Evolutionary conservation across 495 filamentous ascomycete species (phyloP), one percentile per base, ranked within the genome.

Genomic region (Lophiotrema nucula): DNA sequence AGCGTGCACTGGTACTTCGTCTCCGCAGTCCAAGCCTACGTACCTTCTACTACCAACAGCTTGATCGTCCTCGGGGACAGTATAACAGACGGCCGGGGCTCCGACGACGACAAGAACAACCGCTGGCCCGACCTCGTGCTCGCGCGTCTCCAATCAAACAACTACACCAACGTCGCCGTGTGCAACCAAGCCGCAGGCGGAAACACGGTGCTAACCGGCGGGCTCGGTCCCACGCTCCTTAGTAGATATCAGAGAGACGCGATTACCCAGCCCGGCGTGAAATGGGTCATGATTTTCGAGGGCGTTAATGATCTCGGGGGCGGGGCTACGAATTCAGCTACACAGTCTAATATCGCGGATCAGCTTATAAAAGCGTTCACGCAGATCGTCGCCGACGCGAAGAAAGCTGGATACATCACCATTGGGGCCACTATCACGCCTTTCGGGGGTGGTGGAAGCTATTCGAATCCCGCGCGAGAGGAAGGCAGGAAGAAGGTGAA

Each of bases 111-210:
- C 62, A 69, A 66, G n/a, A 87, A 90, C 57, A 79, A 86, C 59
- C 81, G 84, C 42, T 68, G 87, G 86, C 84, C 86, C 2, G 85
- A 89, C 65, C 71, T 84, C 0, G 72, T 90, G 15, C 71, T 86
- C 15, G 73, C 76, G 11, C 74, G 75, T 10, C 72, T 87, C 71
- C 78, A 81, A 44, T 65, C 73, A 31, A 15, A 23, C 12, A 56
- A 77, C 60, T 67, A 74, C 28, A 79, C 72, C 42, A 62, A 67
- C 19, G 76, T 88, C 31, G 75, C 78, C 3, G 73, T 89, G n/a
- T 71, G 77, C 62, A 90, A 89, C 72, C 83, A 88, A 73, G 85
- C 84, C 16, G 86, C 85, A 0, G 87, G 86, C 35, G 86, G 86
- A 31, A 89, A 90, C 72, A 73, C 80, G 2, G 76, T 89, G 0